Evolutionary conservation across 192 early-diverging fungal species (phyloP), one percentile per base, ranked within the genome.

Genomic region (Linnemannia hyalina): DNA sequence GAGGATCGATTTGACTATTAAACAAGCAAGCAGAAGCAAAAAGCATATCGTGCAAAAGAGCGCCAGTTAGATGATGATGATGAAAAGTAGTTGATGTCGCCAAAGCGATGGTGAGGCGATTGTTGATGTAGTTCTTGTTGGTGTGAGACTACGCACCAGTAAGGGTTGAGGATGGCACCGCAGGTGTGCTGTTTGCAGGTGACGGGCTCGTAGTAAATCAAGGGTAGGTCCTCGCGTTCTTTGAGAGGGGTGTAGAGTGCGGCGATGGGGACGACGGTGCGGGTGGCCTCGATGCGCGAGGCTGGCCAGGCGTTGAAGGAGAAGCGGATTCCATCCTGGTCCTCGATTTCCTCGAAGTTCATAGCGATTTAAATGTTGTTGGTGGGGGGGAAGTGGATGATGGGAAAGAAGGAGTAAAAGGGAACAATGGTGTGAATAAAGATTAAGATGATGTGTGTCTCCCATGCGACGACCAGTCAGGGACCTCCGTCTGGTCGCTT

Each of bases 241-340:
- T 99, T 99, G 68, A 99, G 91, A 23, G 97, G 96, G 46, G 98
- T 99, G 90, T 99, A 99, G 73, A 99, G 92, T 72, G 94, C 92
- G 8, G 97, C 94, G 82, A 99, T 97, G 49, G 99, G 99, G 0
- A 99, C 96, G 23, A 99, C 97, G 71, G 96, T 94, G 72, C 96
- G 93, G 22, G 96, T 99, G 36, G 98, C 97, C 83, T 99, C 99
- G 55, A 97, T 88, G 54, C 97, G 95, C 41, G 96, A 97, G 78
- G 95, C 93, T 26, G 99, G 98, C 93, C 97, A 97, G 49, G 97
- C 97, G 90, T 99, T 99, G 97, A 98, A 99, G 60, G 99, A 96
- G 87, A 98, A 95, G 18, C 99, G 94, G 78, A 99, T 93, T 74
- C 99, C 99, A 82, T 98, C 97, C 85, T 94, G 93, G 86, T 99